Percentiles rank a stretch among this genome's conserved stretches.
phyloP scores from a whole-genome alignment of 495 filamentous ascomycete species.

The Daldinia concentrica region DNA sequence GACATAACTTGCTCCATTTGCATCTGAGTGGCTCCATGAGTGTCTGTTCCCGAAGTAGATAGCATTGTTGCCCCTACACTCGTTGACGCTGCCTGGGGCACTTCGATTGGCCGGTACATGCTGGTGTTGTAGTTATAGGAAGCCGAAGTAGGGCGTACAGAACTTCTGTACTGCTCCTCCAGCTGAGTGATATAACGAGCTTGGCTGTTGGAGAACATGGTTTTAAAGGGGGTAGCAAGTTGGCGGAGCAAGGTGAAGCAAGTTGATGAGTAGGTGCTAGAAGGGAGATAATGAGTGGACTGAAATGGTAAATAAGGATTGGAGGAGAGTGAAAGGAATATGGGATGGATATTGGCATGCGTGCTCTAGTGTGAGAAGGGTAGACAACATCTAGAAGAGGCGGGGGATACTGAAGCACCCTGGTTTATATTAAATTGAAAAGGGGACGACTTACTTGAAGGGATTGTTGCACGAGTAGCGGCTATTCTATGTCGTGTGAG shows the following conservation, averaged over 20 bases:
- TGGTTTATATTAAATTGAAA: neutral
- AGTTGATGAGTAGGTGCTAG: no score
- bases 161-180: neutral
- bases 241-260: no score
- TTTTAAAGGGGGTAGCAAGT: no score
- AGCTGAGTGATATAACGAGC: neutral
- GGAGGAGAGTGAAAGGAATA: neutral
- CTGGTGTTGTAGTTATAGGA: neutral
- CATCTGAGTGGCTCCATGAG: neutral
- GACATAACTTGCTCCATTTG: constrained; percentile 8
- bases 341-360: neutral
- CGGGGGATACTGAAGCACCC: neutral
- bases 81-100: neutral
- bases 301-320: neutral
- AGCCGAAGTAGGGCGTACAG: neutral
- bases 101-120: neutral
- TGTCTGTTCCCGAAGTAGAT: neutral
- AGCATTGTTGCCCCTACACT: neutral
- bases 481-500: neutral
- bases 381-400: neutral
- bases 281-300: neutral
- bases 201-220: no score
- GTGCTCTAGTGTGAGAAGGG: no score
- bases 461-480: neutral
- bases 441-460: neutral